These are phyloP conservation scores for Aspergillus chevalieri DNA, from an alignment of 2,329 filamentous ascomycete genomes.

Conservation along the genomic window DNA sequence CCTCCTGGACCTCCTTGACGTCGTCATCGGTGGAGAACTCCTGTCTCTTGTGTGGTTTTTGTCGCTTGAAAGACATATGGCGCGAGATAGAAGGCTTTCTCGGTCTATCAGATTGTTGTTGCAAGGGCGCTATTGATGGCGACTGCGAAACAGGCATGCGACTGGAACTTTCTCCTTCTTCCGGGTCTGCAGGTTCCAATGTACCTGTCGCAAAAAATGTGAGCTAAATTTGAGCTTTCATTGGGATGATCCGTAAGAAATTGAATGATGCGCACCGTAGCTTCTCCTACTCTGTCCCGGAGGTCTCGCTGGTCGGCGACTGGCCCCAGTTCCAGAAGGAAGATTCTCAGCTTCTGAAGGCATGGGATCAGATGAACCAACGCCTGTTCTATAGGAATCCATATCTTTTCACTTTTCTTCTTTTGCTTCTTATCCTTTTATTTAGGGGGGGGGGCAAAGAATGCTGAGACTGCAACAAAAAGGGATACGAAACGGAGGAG, in stretches of 20 bases:
- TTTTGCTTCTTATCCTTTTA: not conserved
- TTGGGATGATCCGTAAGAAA: not conserved
- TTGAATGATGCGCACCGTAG: constrained; percentile 20
- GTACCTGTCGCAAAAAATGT: constrained; percentile 21
- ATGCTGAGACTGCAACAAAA: not conserved
- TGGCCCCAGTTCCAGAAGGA: constrained; percentile 5
- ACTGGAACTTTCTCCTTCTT: constrained; percentile 23
- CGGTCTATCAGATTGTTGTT: constrained; percentile 35
- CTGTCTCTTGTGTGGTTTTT: constrained; percentile 71
- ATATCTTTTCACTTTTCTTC: not conserved
- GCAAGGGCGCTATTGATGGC: constrained; percentile 33
- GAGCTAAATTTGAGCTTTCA: not conserved
- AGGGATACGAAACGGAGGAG: not conserved
- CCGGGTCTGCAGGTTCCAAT: constrained; percentile 20
- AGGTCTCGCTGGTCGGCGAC: constrained; percentile 10
- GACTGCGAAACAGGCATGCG: constrained; percentile 39
- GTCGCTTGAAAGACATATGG: constrained; percentile 64
- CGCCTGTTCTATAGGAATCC: not conserved
- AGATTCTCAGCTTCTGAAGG: constrained; percentile 7
- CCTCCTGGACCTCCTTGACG: constrained; percentile 68
- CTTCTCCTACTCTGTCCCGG: constrained; percentile 16
- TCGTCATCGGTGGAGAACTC: constrained; percentile 91
- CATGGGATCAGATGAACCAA: not conserved
- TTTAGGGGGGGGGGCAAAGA: not conserved
- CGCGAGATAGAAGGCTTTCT: constrained; percentile 69